Evolutionary conservation across 2,329 filamentous ascomycete genomes (phyloP).

Genomic region (Triangularia verruculosa): DNA sequence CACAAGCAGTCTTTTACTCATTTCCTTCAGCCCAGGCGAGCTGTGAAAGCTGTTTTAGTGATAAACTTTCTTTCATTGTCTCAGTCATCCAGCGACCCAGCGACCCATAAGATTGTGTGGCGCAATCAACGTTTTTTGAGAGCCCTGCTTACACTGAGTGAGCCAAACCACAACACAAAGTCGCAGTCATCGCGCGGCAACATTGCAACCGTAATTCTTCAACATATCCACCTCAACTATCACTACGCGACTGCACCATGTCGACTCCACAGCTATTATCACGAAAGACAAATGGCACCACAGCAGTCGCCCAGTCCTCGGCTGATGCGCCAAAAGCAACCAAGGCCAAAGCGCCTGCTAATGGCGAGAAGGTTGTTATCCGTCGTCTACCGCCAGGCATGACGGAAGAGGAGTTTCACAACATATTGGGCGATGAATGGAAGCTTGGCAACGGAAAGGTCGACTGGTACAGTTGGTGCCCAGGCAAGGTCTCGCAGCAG

Average conservation of each 20-base stretch:
- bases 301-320: constrained; percentile 41
- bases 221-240: background rate
- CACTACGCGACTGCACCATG: constrained; percentile 16
- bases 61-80: background rate
- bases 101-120: background rate
- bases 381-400: constrained; percentile 83
- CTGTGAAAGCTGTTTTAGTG: background rate
- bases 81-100: background rate
- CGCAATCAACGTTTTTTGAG: background rate
- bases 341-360: constrained; percentile 50
- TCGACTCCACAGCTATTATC: constrained; percentile 29
- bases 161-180: background rate
- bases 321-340: constrained; percentile 38
- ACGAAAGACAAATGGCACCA: constrained; percentile 50
- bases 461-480: constrained; percentile 71
- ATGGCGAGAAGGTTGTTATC: constrained; percentile 79
- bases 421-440: constrained; percentile 76
- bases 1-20: background rate
- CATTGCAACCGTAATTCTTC: background rate
- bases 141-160: background rate
- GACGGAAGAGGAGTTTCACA: constrained; percentile 73
- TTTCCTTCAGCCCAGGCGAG: background rate
- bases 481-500: constrained; percentile 78
- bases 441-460: constrained; percentile 74
- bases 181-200: background rate